Evolutionary conservation across 192 early-diverging fungal genomes (phyloP).

Genomic region (Geranomyces michiganensis): DNA sequence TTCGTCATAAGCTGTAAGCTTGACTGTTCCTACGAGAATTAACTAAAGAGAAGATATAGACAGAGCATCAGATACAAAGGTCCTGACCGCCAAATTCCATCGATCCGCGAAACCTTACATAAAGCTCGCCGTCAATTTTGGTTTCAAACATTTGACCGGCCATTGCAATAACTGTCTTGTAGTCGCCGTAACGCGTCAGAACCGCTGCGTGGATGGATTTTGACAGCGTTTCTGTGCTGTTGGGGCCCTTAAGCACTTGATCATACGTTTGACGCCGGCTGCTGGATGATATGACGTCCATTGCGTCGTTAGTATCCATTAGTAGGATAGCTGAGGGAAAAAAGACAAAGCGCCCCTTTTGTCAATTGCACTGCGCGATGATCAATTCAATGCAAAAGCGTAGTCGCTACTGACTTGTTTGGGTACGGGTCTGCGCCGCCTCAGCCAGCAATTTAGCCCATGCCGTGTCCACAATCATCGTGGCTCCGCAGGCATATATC

Average conservation of each 20-base stretch:
- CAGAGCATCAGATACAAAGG: neutral
- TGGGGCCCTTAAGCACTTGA: neutral
- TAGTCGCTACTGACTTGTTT: too few species aligned
- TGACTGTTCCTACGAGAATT: neutral
- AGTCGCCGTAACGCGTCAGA: neutral
- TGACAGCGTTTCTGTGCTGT: neutral
- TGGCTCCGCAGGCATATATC: conserved; percentile 2
- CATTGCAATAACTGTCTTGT: neutral
- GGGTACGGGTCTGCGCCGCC: neutral
- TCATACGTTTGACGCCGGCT: neutral
- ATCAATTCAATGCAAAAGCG: too few species aligned
- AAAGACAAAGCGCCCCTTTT: too few species aligned
- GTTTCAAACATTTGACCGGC: neutral
- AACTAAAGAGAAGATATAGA: neutral
- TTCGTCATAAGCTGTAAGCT: neutral
- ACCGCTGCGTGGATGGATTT: neutral
- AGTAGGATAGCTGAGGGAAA: neutral
- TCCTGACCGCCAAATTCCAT: neutral
- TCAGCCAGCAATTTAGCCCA: neutral
- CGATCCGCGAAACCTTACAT: neutral
- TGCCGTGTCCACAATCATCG: neutral
- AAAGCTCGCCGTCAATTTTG: neutral
- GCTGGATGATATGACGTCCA: neutral
- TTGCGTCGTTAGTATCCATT: neutral
- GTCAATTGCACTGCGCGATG: too few species aligned